Percentiles rank a stretch among this genome's conserved stretches.
These are phyloP conservation scores for Daldinia decipiens DNA, from an alignment of 495 filamentous ascomycete genomes.

Conservation along the genomic window DNA sequence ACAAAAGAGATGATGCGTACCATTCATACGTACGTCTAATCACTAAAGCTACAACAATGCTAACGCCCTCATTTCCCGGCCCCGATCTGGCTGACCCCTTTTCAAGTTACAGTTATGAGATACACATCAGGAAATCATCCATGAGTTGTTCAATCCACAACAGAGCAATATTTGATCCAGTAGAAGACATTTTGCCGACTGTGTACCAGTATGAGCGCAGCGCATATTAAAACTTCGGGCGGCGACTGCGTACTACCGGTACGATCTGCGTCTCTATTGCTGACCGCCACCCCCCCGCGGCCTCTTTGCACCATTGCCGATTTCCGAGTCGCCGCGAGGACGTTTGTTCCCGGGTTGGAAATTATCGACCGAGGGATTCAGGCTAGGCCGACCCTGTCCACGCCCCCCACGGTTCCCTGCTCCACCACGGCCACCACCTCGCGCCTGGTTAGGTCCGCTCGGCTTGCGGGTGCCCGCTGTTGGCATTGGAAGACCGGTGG, in stretches of 20 bases:
- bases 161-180: neutral
- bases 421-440: constrained; percentile 46
- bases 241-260: neutral
- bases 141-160: neutral
- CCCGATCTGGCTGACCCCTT: constrained; percentile 16
- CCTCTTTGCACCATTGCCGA: constrained; percentile 52
- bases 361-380: constrained; percentile 60
- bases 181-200: neutral
- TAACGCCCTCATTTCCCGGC: constrained; percentile 33
- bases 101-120: constrained; percentile 8
- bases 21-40: constrained; percentile 27
- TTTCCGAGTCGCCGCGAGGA: constrained; percentile 68
- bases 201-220: constrained; percentile 14
- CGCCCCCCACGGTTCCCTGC: constrained; percentile 44
- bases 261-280: constrained; percentile 17
- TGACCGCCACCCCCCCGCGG: constrained; percentile 50
- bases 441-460: constrained; percentile 42
- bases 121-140: constrained; percentile 8
- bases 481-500: constrained; percentile 44
- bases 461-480: constrained; percentile 39
- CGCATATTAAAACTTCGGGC: constrained; percentile 1
- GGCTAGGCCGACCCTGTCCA: constrained; percentile 59
- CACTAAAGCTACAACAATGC: constrained; percentile 20
- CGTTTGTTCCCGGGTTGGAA: constrained; percentile 77
- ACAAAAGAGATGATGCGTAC: constrained; percentile 37